Conservation (phyloP, 306 rosid genomes). For the Arachis hypogaea region DNA sequence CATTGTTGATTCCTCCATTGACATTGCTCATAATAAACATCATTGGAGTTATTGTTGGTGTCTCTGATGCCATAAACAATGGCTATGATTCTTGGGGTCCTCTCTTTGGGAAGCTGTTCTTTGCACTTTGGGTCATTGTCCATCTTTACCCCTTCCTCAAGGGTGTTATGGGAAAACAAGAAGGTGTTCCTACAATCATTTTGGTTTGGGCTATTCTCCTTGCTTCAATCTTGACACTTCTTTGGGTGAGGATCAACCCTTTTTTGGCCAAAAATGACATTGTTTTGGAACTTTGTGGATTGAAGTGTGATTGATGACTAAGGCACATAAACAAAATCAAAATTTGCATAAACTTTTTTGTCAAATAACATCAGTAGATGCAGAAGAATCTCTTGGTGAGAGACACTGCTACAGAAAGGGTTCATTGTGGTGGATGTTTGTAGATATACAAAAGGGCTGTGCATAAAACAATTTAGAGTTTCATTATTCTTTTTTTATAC, state of each 20-base stretch:
- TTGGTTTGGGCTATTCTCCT: conserved; percentile 89
- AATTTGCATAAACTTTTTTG: conserved; percentile 29
- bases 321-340: not conserved
- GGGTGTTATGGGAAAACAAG: conserved; percentile 87
- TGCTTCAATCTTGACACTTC: conserved; percentile 73
- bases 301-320: conserved; percentile 82
- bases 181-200: conserved; percentile 83
- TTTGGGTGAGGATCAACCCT: conserved; percentile 93
- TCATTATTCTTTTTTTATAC: conserved; percentile 50
- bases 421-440: conserved; percentile 38
- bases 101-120: conserved; percentile 76
- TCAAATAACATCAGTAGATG: conserved; percentile 27
- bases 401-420: conserved; percentile 4
- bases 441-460: conserved; percentile 53
- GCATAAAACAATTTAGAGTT: conserved; percentile 39
- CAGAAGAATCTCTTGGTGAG: not conserved
- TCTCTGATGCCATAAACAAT: conserved; percentile 88
- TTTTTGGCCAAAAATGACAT: conserved; percentile 63
- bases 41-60: conserved; percentile 78
- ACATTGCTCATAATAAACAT: conserved; percentile 78
- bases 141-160: conserved; percentile 97
- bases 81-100: conserved; percentile 98
- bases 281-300: conserved; percentile 79
- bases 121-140: conserved; percentile 89
- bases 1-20: conserved; percentile 80